Evolutionary conservation across 2,329 filamentous ascomycete species (phyloP), one percentile per base, ranked within the genome.

Genomic region (Pseudodiploospora longispora): DNA sequence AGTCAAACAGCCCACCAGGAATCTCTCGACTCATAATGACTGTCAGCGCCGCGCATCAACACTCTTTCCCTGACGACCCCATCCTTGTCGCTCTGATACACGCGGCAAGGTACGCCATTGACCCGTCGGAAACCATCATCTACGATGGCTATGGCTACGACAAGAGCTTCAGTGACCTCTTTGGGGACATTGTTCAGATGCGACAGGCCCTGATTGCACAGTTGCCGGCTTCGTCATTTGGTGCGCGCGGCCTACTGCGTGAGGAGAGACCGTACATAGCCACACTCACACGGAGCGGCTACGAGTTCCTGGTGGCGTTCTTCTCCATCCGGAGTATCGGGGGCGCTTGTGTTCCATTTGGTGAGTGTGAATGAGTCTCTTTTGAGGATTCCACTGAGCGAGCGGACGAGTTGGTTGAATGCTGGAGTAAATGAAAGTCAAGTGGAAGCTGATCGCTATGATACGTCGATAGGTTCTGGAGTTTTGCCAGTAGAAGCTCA

Each of bases 241-340:
- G 29, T 10, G 42, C 43, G 1, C 35, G 37, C 3, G 48, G 47
- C 1, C 5, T 54, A 4, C 29, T 56, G 10, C 19, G n/a, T 2
- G 33, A 48, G 1, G 30, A 47, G 3, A 8, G 10, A 4, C 47
- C 50, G 3, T 50, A 56, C 19, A 33, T 51, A 5, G 34, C 39
- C 5, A 38, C 48, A 10, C 49, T 54, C 10, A 46, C 52, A 12
- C 30, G 31, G 27, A 49, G 48, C 8, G 53, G 54, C 6, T 57
- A 57, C 35, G 54, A 55, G 37, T 55, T 55, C 19, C 34, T 53
- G 6, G 54, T 57, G 5, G 53, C 52, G 2, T 55, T 54, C 31
- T 54, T 55, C 27, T 48, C 51, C 8, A 43, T 47, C 27, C 48
- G 51, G 6, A 52, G 44, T 4, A 32, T 57, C 3, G 53, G 50